These are phyloP conservation scores for Brassica incana DNA, from an alignment of 345 rosid genomes.

Conservation along the genomic window DNA sequence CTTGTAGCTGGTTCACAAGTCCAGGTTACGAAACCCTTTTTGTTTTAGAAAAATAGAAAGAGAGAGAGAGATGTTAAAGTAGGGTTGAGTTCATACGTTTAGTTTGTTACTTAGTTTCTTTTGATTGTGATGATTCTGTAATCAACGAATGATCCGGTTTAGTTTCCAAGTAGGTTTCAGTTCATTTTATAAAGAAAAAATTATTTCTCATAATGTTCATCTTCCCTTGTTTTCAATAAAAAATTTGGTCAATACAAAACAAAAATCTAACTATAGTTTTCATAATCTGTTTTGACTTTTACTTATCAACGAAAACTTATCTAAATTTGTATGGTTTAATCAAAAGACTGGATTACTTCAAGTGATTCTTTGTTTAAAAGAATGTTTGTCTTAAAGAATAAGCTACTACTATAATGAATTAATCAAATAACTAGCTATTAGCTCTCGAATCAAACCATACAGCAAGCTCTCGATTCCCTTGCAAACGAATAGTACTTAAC, in stretches of 20 bases:
- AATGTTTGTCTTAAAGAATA: too few relatives aligned
- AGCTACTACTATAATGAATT: too few relatives aligned
- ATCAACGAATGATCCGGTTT: not conserved
- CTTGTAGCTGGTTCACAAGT: constrained; percentile 84
- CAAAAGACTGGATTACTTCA: constrained; percentile 10
- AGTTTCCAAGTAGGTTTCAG: not conserved
- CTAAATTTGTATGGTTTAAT: too few relatives aligned
- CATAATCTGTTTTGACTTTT: too few relatives aligned
- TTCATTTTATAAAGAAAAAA: not conserved
- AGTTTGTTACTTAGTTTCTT: not conserved
- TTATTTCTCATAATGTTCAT: not conserved
- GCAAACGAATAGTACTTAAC: not conserved
- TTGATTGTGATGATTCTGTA: not conserved
- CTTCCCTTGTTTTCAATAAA: not conserved
- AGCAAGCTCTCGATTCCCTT: not conserved
- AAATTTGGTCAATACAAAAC: not conserved
- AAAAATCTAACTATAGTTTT: not conserved
- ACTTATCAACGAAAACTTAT: too few relatives aligned
- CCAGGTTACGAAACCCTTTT: constrained; percentile 50
- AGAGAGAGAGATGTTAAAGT: not conserved
- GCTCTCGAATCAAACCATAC: not conserved
- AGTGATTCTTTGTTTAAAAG: too few relatives aligned
- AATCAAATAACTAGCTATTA: not conserved
- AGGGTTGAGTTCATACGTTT: not conserved
- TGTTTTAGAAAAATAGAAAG: constrained; percentile 30